Evolutionary conservation across 1,139 yeast genomes (phyloP).

Genomic region (Sugiyamaella japonica): DNA sequence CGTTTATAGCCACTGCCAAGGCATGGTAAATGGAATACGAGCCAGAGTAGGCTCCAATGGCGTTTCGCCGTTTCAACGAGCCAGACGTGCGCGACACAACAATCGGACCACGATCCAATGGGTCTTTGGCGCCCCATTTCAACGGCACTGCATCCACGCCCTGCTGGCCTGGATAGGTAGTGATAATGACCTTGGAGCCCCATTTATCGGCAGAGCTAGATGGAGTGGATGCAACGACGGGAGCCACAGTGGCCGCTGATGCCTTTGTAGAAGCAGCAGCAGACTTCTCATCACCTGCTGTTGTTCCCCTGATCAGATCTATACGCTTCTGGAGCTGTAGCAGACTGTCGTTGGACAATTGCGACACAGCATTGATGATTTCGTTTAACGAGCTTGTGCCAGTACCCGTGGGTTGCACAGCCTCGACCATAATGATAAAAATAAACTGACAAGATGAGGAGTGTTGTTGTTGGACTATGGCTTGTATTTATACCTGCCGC

Average conservation of each 20-base stretch:
- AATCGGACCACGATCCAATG: conserved; percentile 55
- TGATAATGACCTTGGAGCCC: conserved; percentile 37
- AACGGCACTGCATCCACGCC: conserved; percentile 50
- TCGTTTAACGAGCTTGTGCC: neutral
- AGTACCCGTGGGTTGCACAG: neutral
- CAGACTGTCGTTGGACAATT: conserved; percentile 9
- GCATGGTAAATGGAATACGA: conserved; percentile 63
- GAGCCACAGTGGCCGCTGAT: neutral
- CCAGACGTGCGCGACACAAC: conserved; percentile 49
- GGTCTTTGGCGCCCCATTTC: conserved; percentile 52
- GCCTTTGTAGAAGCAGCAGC: neutral
- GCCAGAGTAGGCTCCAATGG: conserved; percentile 64
- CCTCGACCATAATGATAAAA: conserved; percentile 4
- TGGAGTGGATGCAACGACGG: neutral
- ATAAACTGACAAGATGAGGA: no score
- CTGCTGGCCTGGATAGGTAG: conserved; percentile 54
- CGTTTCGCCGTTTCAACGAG: conserved; percentile 46
- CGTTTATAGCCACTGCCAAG: conserved; percentile 57
- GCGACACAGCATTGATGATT: neutral
- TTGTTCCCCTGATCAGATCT: neutral
- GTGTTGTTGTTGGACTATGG: neutral
- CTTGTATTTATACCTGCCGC: conserved; percentile 1
- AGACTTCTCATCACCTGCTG: neutral
- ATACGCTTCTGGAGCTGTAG: conserved; percentile 6
- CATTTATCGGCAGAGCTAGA: conserved; percentile 20